phyloP scores from a whole-genome alignment of 306 rosid genomes.

The Medicago arabica region DNA sequence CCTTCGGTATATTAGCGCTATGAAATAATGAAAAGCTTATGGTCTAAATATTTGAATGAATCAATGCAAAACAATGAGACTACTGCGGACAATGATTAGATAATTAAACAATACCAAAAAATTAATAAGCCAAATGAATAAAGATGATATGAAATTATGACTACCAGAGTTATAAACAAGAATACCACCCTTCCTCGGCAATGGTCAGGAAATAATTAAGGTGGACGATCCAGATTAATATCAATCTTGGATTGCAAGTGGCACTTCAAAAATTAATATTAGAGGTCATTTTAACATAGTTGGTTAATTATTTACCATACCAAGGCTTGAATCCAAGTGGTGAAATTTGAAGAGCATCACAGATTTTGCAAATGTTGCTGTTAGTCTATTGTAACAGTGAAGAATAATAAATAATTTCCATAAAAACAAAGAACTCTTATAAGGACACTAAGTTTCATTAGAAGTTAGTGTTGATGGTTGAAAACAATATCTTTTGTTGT shows the following conservation, averaged over 20 bases:
- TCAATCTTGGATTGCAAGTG: constrained; percentile 6
- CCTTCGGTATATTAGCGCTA: constrained; percentile 16
- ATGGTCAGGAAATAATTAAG: constrained; percentile 20
- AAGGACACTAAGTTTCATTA: constrained; percentile 33
- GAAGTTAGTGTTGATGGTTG: not conserved
- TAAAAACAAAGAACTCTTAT: constrained; percentile 17
- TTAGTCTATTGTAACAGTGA: constrained; percentile 3
- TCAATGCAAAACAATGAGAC: not conserved
- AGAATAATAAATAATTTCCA: constrained; percentile 25
- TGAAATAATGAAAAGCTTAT: not conserved
- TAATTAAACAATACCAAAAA: not conserved
- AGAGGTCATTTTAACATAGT: constrained; percentile 14
- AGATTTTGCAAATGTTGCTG: constrained; percentile 1
- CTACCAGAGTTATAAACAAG: not conserved
- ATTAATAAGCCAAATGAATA: constrained; percentile 5
- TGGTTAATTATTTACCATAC: constrained; percentile 17
- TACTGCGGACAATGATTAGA: not conserved
- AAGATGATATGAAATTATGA: not conserved
- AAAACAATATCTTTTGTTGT: not conserved
- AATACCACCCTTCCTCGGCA: not conserved
- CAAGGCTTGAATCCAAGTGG: constrained; percentile 25
- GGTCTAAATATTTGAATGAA: too few relatives aligned
- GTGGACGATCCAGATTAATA: not conserved
- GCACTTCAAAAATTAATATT: constrained; percentile 11
- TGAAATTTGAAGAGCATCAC: not conserved